Base-by-base conservation (phyloP, 2,329 filamentous ascomycete species). In the Macroventuria anomochaeta region DNA sequence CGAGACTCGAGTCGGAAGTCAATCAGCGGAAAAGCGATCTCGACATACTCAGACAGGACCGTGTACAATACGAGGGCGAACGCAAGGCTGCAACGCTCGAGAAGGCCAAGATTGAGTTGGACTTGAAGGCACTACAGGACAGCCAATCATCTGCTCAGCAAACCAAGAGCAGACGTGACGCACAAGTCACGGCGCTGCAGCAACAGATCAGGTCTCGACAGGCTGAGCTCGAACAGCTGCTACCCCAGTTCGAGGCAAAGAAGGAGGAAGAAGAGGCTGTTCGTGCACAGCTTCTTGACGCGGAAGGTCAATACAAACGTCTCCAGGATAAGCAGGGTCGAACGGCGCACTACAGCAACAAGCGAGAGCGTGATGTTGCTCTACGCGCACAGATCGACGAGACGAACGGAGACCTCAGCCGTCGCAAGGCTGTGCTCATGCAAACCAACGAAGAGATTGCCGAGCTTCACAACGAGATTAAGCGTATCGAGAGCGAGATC, bases 291-390 rank as follows among this genome's bases (percentile, higher is more conserved):
- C 81, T 97, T 10, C 88, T 92, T 39, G 82, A 89, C 42, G 89
- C 89, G 0, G 89, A 96, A 66, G 88, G 88, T 7, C 83, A 85
- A 5, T 84, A 90, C 34, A 86, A 89, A 60, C 87, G 93, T 31
- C 83, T 99, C 7, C 91, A 96, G 69, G 90, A 90, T 43, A 99
- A 99, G 74, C 93, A 99, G 76, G 91, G 89, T 36, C 88, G 93
- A 38, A 92, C 89, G 61, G 88, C 89, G 15, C 89, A 91, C 58
- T 99, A 96, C 75, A 89, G 84, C 69, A 96, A 86, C 73, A 96
- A 96, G 78, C 84, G 85, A 7, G 91, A 97, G 71, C 88, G 96
- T 36, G 93, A 99, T 73, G 84, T 85, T 29, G 97, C 86, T 81
- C 80, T 99, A 42, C 86, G 85, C 56, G 83, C 85, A 57, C 89